Conservation (phyloP, 805 yeast species). For the Saturnispora serradocipensis region DNA sequence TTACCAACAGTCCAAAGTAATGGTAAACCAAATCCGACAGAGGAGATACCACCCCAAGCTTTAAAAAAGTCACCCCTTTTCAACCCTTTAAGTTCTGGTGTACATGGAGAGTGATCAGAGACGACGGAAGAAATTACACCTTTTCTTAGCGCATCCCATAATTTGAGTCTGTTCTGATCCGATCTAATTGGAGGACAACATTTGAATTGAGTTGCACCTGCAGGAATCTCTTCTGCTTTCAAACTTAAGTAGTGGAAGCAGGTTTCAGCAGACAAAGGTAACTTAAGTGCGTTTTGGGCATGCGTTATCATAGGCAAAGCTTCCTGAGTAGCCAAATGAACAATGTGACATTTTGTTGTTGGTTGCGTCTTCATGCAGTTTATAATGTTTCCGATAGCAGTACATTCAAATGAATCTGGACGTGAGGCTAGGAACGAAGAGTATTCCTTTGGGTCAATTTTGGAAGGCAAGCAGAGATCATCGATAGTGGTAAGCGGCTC, state of each 20-base stretch:
- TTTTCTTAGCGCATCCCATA: slow-evolving; percentile 70
- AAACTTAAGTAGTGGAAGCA: slow-evolving; percentile 87
- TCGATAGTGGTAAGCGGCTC: slow-evolving; percentile 38
- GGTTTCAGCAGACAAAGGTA: slow-evolving; percentile 80
- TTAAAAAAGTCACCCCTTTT: slow-evolving; percentile 78
- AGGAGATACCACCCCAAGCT: slow-evolving; percentile 96
- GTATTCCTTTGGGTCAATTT: slow-evolving; percentile 52
- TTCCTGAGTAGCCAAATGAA: slow-evolving; percentile 79
- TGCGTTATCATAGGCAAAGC: slow-evolving; percentile 65
- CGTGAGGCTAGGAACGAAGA: slow-evolving; percentile 71
- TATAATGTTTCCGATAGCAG: slow-evolving; percentile 70
- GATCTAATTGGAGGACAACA: slow-evolving; percentile 94
- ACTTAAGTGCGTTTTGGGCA: slow-evolving; percentile 43
- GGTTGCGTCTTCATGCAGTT: slow-evolving; percentile 50
- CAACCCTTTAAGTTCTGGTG: slow-evolving; percentile 79
- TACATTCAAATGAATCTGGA: slow-evolving; percentile 81
- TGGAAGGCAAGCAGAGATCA: slow-evolving; percentile 14
- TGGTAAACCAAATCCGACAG: slow-evolving; percentile 86
- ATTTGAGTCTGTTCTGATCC: slow-evolving; percentile 54
- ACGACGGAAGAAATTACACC: slow-evolving; percentile 75
- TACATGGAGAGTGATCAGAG: slow-evolving; percentile 94
- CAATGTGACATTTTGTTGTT: slow-evolving; percentile 69
- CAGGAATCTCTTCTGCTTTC: slow-evolving; percentile 67
- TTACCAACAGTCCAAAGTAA: slow-evolving; percentile 69
- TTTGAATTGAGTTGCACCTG: slow-evolving; percentile 74